phyloP scores from a whole-genome alignment of 2,329 filamentous ascomycete species.

The Plenodomus biglobosus region DNA sequence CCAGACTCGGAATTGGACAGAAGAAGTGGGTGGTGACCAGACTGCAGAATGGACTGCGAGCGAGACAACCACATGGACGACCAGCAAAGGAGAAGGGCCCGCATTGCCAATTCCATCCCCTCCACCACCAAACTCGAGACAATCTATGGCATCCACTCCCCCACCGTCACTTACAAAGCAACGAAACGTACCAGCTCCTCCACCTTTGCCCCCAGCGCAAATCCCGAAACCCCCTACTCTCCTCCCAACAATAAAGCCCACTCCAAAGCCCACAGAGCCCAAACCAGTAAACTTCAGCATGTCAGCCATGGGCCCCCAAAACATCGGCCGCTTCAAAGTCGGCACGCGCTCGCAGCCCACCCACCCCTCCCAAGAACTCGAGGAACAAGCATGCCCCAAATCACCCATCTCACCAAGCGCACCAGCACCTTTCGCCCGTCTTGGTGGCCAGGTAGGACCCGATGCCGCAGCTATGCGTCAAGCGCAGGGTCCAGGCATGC shows the following conservation, averaged over 20 bases:
- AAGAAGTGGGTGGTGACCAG: background rate
- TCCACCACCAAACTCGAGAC: background rate
- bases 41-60: slow-evolving; percentile 2
- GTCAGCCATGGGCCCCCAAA: slow-evolving; percentile 18
- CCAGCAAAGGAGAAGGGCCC: background rate
- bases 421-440: slow-evolving; percentile 20
- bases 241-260: slow-evolving; percentile 2
- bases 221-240: slow-evolving; percentile 4
- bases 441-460: slow-evolving; percentile 13
- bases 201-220: slow-evolving; percentile 1
- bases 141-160: background rate
- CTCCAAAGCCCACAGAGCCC: slow-evolving; percentile 2
- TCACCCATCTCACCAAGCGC: slow-evolving; percentile 8
- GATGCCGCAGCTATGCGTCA: slow-evolving; percentile 11
- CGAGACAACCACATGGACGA: slow-evolving; percentile 1
- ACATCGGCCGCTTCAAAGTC: slow-evolving; percentile 22
- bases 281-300: slow-evolving; percentile 19
- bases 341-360: slow-evolving; percentile 25
- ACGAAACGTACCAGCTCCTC: background rate
- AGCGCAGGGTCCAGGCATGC: slow-evolving; percentile 6
- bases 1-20: background rate
- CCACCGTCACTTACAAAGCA: background rate
- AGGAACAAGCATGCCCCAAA: slow-evolving; percentile 5
- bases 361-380: slow-evolving; percentile 25
- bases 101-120: background rate